Evolutionary conservation across 768 basidiomycete species (phyloP), one percentile per base, ranked within the genome.

Genomic region (Pleurotus giganteus): DNA sequence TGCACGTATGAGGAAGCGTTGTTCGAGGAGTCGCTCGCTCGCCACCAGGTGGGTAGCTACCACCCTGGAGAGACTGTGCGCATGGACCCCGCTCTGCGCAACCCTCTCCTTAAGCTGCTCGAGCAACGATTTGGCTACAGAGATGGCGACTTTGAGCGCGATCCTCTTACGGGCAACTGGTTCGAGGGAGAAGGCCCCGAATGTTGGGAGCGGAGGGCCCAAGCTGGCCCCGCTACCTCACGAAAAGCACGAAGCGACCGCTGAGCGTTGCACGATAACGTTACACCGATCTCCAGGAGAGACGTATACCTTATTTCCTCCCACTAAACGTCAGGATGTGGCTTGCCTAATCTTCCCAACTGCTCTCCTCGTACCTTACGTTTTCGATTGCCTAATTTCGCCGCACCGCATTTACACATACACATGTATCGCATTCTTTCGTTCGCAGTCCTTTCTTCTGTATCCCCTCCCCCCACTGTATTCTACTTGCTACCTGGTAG

Each of bases 61-160:
- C 82, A 82, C 57, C 91, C 91, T 0, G 91, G 91, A 50, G 91
- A 92, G 67, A 85, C 69, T 54, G 91, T 93, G 47, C 85, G 91
- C 63, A 93, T 94, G 90, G 91, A 94, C 63, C 91, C 91, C 8
- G 89, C 87, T 31, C 72, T 94, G 56, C 82, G 91, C 36, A 92
- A 92, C 58, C 88, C 90, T 26, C 78, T 93, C 42, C 76, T 93
- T 57, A 81, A 76, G 68, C 73, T 94, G 28, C 72, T 94, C 28
- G 75, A 91, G 66, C 64, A 79, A 59, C 80, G 90, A 36, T 94
- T 89, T 63, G 80, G 79, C 24, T 94, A 94, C 69, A 80, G 80
- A 53, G 91, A 94, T 67, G 91, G 91, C 1, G 91, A 94, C 64
- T 94, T 94, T 61, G 91, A 94, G 61, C 80, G 85, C 45, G 80